phyloP scores from a whole-genome alignment of 345 rosid genomes.

The Orychophragmus violaceus region DNA sequence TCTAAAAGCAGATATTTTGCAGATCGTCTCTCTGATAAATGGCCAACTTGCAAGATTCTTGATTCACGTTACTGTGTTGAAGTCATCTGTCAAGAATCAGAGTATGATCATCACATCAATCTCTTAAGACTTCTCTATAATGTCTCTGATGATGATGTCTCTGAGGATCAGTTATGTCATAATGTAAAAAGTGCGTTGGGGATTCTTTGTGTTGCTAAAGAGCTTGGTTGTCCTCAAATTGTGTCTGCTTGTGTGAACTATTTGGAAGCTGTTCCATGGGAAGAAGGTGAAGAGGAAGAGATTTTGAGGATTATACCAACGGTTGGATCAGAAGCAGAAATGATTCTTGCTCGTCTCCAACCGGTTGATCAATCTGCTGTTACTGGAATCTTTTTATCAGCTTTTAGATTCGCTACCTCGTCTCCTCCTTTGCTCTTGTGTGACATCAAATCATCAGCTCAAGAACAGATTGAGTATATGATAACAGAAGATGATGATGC shows the following conservation, averaged over 20 bases:
- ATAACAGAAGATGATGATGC: conserved; percentile 87
- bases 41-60: conserved; percentile 95
- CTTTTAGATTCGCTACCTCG: conserved; percentile 67
- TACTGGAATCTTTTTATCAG: conserved; percentile 47
- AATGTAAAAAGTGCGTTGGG: conserved; percentile 81
- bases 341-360: conserved; percentile 72
- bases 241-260: conserved; percentile 65
- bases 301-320: conserved; percentile 59
- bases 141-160: conserved; percentile 35
- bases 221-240: conserved; percentile 56
- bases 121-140: conserved; percentile 65
- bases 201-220: conserved; percentile 63
- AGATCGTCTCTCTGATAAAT: conserved; percentile 77
- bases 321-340: conserved; percentile 59
- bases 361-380: conserved; percentile 61
- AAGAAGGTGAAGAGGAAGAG: conserved; percentile 87
- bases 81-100: conserved; percentile 68
- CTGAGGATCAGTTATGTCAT: conserved; percentile 52
- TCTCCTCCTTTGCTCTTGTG: conserved; percentile 44
- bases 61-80: conserved; percentile 88
- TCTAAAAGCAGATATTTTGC: conserved; percentile 77
- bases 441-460: conserved; percentile 60
- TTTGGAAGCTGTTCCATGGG: conserved; percentile 98
- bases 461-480: conserved; percentile 91
- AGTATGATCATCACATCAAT: conserved; percentile 68